Evolutionary conservation across 768 basidiomycete species (phyloP).

Genomic region (Clitopilus hobsonii): DNA sequence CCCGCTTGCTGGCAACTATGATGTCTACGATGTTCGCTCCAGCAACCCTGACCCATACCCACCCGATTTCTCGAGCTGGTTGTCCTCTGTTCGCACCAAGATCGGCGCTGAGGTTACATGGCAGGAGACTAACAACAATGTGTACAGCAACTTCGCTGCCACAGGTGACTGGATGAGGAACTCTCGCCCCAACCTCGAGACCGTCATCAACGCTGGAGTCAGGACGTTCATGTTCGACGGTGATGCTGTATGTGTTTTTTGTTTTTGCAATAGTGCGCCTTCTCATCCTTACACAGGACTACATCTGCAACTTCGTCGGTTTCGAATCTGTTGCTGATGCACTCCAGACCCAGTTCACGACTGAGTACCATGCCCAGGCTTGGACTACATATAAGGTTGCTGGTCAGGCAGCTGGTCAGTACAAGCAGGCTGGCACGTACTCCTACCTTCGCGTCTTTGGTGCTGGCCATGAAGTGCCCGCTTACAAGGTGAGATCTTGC

Average conservation of each 20-base stretch:
- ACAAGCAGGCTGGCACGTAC: slow-evolving; percentile 54
- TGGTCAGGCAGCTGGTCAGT: slow-evolving; percentile 45
- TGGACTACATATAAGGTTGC: slow-evolving; percentile 47
- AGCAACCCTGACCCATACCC: slow-evolving; percentile 47
- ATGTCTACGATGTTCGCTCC: slow-evolving; percentile 50
- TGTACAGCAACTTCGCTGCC: slow-evolving; percentile 45
- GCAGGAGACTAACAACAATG: slow-evolving; percentile 32
- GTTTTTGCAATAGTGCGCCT: not conserved
- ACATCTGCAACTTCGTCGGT: slow-evolving; percentile 49
- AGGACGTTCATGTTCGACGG: slow-evolving; percentile 52
- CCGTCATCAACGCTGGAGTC: slow-evolving; percentile 55
- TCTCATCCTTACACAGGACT: slow-evolving; percentile 32
- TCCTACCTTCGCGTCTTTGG: slow-evolving; percentile 51
- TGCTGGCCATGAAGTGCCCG: slow-evolving; percentile 45
- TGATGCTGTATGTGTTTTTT: slow-evolving; percentile 38
- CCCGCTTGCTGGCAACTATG: slow-evolving; percentile 49
- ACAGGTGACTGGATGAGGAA: slow-evolving; percentile 60
- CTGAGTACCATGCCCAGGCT: slow-evolving; percentile 32
- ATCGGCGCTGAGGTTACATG: slow-evolving; percentile 44
- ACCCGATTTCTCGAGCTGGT: slow-evolving; percentile 30
- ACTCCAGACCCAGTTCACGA: slow-evolving; percentile 41
- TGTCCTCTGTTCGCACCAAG: slow-evolving; percentile 23
- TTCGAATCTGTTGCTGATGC: slow-evolving; percentile 52
- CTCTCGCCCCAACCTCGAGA: slow-evolving; percentile 44
- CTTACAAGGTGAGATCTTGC: slow-evolving; percentile 29